Base-by-base conservation (phyloP, 371 early-diverging fungal genomes). In the Mortierella sp. region DNA sequence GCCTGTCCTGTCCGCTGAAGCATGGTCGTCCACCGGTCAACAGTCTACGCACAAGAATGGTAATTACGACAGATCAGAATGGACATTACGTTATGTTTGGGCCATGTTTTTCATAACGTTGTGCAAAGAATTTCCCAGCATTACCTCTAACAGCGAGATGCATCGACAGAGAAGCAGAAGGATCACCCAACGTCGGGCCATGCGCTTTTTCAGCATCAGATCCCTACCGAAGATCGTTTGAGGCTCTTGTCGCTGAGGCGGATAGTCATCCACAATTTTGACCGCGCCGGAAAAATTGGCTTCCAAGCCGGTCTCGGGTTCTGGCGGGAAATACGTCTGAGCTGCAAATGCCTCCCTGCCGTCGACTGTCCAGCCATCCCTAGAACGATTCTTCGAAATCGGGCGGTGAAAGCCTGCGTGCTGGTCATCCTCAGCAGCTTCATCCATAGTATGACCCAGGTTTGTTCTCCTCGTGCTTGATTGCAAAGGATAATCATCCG, bases 221-320 rank as follows among this genome's bases (percentile, higher is more conserved):
- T 75, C 68, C 44, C 75, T 63, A 47, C 60, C 69, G 12, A 37
- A 50, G 26, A 68, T 75, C 8, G 60, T 75, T 2, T 64, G 64
- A 3, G 75, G 75, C 12, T 52, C 60, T 31, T 34, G 51, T 27
- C 42, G 54, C 11, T 42, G 55, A 3, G 70, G 76, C 23, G 70
- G 21, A 19, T 76, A 69, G 27, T 76, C 76, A 34, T 76, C 78
- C 14, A 65, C 78, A 58, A 76, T 76, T 62, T 76, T 76, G 59
- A 76, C 78, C 46, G 65, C 65, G 7, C 78, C 78, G 19, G 64
- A 65, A 58, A 76, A 76, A 50, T 76, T 76, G 31, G 70, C 78
- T 44, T 76, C 78, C 23, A 76, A 30, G 15, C 78, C 78, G 14
- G 70, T 69, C 59, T 76, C 70, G 12, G 64, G 66, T 21, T 70